Base-by-base conservation (phyloP, 2,329 filamentous ascomycete genomes). In the Davidsoniella eucalypti region DNA sequence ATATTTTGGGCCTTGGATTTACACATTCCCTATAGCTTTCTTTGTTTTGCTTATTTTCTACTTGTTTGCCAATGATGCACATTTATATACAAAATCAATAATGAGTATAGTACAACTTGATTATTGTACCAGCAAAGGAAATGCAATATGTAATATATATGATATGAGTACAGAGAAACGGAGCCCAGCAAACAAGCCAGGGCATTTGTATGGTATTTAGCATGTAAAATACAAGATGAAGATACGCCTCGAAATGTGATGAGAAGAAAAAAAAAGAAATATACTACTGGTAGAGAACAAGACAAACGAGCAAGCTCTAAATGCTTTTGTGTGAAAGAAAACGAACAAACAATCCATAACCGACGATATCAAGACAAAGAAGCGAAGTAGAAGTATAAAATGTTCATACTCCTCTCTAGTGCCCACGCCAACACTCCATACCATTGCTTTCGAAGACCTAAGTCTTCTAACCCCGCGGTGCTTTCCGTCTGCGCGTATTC, bases 401-500 rank as follows among this genome's bases (percentile, higher is more conserved):
- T 16, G 23, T 33, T 16, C 21, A 12, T n/a, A 26, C 8, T 12
- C 33, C 44, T 17, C 10, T 33, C 29, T 40, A 16, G 18, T 29
- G 9, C n/a, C 49, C 36, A n/a, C 44, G 18, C 17, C 43, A 45
- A 23, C 39, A 40, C 23, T 23, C n/a, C 41, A 41, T 33, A 5
- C 37, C n/a, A 5, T 12, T 10, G 12, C 29, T 33, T 33, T 10
- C 8, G 8, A 12, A 9, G 8, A 4, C 4, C 29, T 10, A 33
- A 12, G 29, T 12, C 12, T 10, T 44, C 37, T 44, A 53, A 46
- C 52, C 52, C 29, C 48, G 39, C 14, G 52, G 52, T 26, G 52
- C 52, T 50, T 53, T 53, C 45, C 52, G 50, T 48, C 52, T 53
- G 38, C 52, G 49, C 33, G 26, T 16, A 23, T 51, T 49, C 29